Base-by-base conservation (phyloP, 2,329 filamentous ascomycete species). In the Exophiala aquamarina region DNA sequence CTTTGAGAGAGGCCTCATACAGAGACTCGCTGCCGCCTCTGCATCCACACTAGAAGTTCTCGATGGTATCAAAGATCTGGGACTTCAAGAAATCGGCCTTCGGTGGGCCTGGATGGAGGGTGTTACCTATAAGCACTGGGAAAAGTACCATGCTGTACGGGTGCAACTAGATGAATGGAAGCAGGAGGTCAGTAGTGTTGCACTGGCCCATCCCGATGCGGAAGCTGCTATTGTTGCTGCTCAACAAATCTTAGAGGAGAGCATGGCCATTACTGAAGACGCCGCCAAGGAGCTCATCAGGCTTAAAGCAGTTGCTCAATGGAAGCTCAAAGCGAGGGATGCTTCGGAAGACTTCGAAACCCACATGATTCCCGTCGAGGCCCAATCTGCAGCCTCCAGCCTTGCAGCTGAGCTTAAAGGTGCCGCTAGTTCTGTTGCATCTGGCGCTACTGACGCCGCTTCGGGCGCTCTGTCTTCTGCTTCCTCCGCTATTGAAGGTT, bases 41-140 rank as follows among this genome's bases (percentile, higher is more conserved):
- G 78, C 88, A 59, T 85, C 85, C 32, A 92, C 92, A 36, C 82
- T 95, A 44, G 79, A 84, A 62, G 89, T 94, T 13, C 79, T 96
- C 23, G 87, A 92, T 55, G 81, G 82, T 61, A 91, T 93, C 50
- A 83, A 88, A 33, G 86, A 91, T 59, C 76, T 95, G 28, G 89
- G 90, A 4, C 77, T 96, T 26, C 89, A 95, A 64, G 89, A 94
- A 65, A 89, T 96, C 44, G 91, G 91, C 47, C 92, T 94, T 83
- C 78, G 72, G 50, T 98, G 93, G 91, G 90, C 92, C 10, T 95
- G 89, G 85, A 93, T 90, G 71, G 90, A 97, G 48, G 89, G 89
- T 23, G 81, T 98, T 52, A 95, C 92, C 1, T 96, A 98, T 75
- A 91, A 94, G 66, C 90, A 98, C 66, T 98, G 93, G 93, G 82